Evolutionary conservation across 2,329 filamentous ascomycete species (phyloP).

Genomic region (Diaporthe sp.): DNA sequence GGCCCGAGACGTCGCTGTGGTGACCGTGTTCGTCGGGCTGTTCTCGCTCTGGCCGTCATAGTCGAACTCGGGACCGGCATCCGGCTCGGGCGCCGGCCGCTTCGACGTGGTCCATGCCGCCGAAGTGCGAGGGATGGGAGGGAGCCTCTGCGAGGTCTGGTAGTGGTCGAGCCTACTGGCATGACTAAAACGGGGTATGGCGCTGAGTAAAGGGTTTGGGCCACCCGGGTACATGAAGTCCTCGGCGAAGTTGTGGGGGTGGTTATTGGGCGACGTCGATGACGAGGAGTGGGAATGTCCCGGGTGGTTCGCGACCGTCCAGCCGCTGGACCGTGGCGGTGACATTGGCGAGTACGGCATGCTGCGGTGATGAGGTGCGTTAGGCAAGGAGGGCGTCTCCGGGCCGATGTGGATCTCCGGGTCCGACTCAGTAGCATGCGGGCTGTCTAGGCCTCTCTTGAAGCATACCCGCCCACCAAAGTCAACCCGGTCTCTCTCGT

Average conservation of each 20-base stretch:
- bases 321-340: conserved; percentile 35
- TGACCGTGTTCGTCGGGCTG: conserved; percentile 40
- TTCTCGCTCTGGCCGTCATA: conserved; percentile 43
- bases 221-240: conserved; percentile 44
- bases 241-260: conserved; percentile 40
- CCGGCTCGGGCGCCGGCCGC: conserved; percentile 45
- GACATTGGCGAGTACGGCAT: conserved; percentile 37
- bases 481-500: conserved; percentile 40
- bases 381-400: conserved; percentile 41
- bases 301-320: conserved; percentile 47
- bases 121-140: conserved; percentile 8
- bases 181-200: conserved; percentile 55
- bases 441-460: conserved; percentile 46
- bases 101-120: conserved; percentile 27
- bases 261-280: conserved; percentile 32
- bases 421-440: conserved; percentile 59
- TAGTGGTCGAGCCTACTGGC: conserved; percentile 32
- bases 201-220: conserved; percentile 59
- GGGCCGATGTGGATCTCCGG: conserved; percentile 38
- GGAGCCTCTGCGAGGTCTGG: conserved; percentile 34
- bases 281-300: conserved; percentile 30
- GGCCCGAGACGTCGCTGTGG: conserved; percentile 26
- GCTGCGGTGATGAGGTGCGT: conserved; percentile 25
- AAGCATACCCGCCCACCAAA: conserved; percentile 49
- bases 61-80: conserved; percentile 42